These are phyloP conservation scores for Penicillium sumatraense DNA, from an alignment of 2,329 filamentous ascomycete genomes.

Conservation along the genomic window DNA sequence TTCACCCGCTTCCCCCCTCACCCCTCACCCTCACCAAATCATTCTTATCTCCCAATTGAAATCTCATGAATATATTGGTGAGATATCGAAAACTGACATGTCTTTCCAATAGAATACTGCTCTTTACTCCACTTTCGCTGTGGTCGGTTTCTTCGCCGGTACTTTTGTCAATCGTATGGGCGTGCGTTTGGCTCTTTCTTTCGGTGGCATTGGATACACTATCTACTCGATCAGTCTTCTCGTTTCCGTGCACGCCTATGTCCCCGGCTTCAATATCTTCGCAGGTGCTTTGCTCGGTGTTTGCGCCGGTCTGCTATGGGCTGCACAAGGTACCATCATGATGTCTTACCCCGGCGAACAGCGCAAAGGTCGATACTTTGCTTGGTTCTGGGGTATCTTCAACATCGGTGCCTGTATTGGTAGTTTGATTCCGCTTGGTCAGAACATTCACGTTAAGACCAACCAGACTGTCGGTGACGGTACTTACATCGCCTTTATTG, in stretches of 20 bases:
- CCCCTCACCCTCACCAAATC: too few relatives aligned
- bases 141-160: constrained; percentile 64
- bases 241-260: constrained; percentile 49
- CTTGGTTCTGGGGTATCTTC: constrained; percentile 92
- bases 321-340: constrained; percentile 53
- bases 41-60: background rate
- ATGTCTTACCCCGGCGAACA: constrained; percentile 82
- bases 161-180: constrained; percentile 44
- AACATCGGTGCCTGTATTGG: constrained; percentile 86
- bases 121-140: constrained; percentile 70
- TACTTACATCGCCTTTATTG: constrained; percentile 82
- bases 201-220: constrained; percentile 48
- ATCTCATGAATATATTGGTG: too few relatives aligned
- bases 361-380: constrained; percentile 82
- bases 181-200: constrained; percentile 40
- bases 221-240: constrained; percentile 43
- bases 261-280: constrained; percentile 50
- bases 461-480: constrained; percentile 61
- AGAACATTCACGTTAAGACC: constrained; percentile 42
- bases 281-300: constrained; percentile 51
- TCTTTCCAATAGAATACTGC: constrained; percentile 56
- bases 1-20: too few relatives aligned
- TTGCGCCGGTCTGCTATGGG: constrained; percentile 53
- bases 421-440: constrained; percentile 50
- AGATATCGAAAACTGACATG: too few relatives aligned